Conservation (phyloP, 2,329 filamentous ascomycete species). For the Acarospora socialis region DNA sequence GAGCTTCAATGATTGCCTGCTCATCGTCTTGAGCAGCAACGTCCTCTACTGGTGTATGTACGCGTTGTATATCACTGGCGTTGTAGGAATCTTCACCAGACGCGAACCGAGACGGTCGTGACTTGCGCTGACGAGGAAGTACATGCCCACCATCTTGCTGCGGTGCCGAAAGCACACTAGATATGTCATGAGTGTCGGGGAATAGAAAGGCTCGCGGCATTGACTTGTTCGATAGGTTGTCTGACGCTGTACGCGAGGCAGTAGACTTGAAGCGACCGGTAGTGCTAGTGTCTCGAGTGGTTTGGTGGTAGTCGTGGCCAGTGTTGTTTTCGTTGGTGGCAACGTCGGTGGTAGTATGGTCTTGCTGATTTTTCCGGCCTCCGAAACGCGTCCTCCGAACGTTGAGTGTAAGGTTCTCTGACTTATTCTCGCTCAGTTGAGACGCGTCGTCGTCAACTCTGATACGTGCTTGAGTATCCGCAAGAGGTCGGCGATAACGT, state of each 20-base stretch:
- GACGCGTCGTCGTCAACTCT: slow-evolving; percentile 39
- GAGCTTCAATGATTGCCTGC: slow-evolving; percentile 46
- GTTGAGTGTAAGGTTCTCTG: slow-evolving; percentile 27
- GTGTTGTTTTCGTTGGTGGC: background rate
- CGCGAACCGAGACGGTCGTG: slow-evolving; percentile 39
- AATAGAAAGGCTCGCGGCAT: slow-evolving; percentile 47
- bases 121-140: slow-evolving; percentile 35
- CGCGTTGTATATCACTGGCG: slow-evolving; percentile 18
- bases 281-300: too few relatives aligned
- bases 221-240: slow-evolving; percentile 29
- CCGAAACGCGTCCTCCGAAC: slow-evolving; percentile 43
- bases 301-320: too few relatives aligned
- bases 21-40: slow-evolving; percentile 47
- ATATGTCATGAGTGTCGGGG: slow-evolving; percentile 46
- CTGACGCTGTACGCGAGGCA: too few relatives aligned
- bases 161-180: slow-evolving; percentile 47
- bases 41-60: slow-evolving; percentile 36
- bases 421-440: slow-evolving; percentile 35
- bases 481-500: slow-evolving; percentile 34
- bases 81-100: slow-evolving; percentile 26
- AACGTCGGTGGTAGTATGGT: slow-evolving; percentile 20
- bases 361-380: slow-evolving; percentile 25
- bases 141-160: slow-evolving; percentile 44
- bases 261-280: too few relatives aligned
- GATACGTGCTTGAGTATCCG: slow-evolving; percentile 42